Evolutionary conservation across 2,329 filamentous ascomycete genomes (phyloP).

Genomic region (Davidsoniella australis): DNA sequence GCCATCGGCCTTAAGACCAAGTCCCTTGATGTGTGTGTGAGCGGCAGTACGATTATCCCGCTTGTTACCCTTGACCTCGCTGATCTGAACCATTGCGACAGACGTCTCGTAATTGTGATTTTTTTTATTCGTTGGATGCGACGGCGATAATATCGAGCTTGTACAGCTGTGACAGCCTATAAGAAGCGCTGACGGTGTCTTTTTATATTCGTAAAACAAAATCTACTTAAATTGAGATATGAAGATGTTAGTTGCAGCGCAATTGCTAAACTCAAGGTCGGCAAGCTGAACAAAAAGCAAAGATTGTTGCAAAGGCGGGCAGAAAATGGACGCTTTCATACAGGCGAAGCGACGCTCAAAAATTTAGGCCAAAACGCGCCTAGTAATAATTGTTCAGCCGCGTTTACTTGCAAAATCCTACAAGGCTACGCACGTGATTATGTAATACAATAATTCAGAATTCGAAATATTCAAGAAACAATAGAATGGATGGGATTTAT

Average conservation of each 20-base stretch:
- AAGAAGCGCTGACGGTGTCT: no score
- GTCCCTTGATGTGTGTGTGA: slow-evolving; percentile 93
- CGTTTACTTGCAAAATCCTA: slow-evolving; percentile 7
- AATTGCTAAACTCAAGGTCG: no score
- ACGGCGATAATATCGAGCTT: not conserved
- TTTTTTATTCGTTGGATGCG: not conserved
- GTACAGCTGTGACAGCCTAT: no score
- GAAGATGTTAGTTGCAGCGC: no score
- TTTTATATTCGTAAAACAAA: no score
- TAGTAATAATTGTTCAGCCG: slow-evolving; percentile 10
- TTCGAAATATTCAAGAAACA: not conserved
- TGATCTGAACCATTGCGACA: slow-evolving; percentile 61
- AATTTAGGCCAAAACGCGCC: slow-evolving; percentile 8
- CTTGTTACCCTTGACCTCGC: slow-evolving; percentile 84
- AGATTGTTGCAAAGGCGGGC: not conserved
- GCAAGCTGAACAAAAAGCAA: not conserved
- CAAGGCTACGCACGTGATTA: slow-evolving; percentile 13
- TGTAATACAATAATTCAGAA: slow-evolving; percentile 13
- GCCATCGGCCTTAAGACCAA: slow-evolving; percentile 75
- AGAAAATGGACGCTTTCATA: not conserved
- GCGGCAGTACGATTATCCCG: slow-evolving; percentile 92
- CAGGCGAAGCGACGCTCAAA: slow-evolving; percentile 2
- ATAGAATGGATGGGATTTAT: no score
- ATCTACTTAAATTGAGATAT: no score
- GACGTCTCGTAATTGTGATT: not conserved